Evolutionary conservation across 202 grass and related monocot species (phyloP), one percentile per base, ranked within the genome.

Genomic region (Thinopyrum obtusiflorum): DNA sequence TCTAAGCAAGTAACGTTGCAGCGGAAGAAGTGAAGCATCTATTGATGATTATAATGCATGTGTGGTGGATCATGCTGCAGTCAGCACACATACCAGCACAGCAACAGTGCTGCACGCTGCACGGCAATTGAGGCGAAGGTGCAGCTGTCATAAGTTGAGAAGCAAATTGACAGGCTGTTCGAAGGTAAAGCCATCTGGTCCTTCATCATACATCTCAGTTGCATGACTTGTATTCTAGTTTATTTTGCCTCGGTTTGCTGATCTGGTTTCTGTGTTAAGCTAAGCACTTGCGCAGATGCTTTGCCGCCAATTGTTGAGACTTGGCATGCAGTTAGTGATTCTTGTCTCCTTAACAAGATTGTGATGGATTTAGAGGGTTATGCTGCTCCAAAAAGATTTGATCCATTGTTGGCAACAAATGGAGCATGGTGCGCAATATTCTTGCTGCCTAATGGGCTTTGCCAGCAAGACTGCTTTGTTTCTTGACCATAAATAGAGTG

Each of bases 401-500:
- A 6, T 65, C 29, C 72, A 89, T 53, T 33, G 63, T 73, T 61
- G 53, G 23, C 14, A 72, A 55, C 23, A 33, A 72, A 40, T 15
- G 14, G 49, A 82, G 69, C 29, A 69, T 71, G 11, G 12, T 82
- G 44, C 71, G 2, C 44, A 51, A 20, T 75, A 75, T 29, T 75
- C 39, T 51, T 75, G 4, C 25, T 75, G 42, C 14, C 24, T 29
- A 31, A 75, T 75, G 71, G 40, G 25, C 25, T 29, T 51, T 75
- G 71, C 71, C 42, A 75, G 71, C 71, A 51, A 25, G 3, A 63
- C 44, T 51, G 61, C 59, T 51, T 12, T 28, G 2, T 28, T 61
- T 79, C 80, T 39, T 31, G n/a, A 83, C 10, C 80, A 87, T 87
- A 90, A 83, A 86, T 90, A 74, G 14, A 83, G 65, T 28, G 42